Evolutionary conservation across 2,329 filamentous ascomycete genomes (phyloP).

Genomic region (Aspergillus viridinutans): DNA sequence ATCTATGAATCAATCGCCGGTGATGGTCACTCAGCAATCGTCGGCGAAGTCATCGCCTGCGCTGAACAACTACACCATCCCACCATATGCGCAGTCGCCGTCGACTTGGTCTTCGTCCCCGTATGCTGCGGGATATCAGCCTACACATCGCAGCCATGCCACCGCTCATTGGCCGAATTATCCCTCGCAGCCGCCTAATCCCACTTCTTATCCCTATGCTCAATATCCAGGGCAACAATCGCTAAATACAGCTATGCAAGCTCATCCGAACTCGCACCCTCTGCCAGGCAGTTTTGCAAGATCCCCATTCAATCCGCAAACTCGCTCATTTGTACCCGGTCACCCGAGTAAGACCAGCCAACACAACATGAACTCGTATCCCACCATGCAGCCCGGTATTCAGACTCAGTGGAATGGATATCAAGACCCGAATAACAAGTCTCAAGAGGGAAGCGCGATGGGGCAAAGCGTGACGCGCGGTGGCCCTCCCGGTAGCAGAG

Average conservation of each 20-base stretch:
- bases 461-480: conserved; percentile 17
- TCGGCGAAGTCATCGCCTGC: conserved; percentile 36
- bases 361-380: conserved; percentile 25
- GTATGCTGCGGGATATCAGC: conserved; percentile 30
- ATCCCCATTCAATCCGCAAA: conserved; percentile 90
- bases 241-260: conserved; percentile 57
- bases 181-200: conserved; percentile 35
- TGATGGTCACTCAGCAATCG: conserved; percentile 34
- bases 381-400: conserved; percentile 16
- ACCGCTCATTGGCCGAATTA: conserved; percentile 38
- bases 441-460: conserved; percentile 16
- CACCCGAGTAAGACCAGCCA: conserved; percentile 31
- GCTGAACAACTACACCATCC: conserved; percentile 34
- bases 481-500: conserved; percentile 22
- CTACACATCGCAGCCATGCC: conserved; percentile 37
- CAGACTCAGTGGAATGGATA: conserved; percentile 28
- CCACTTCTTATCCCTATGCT: conserved; percentile 67
- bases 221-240: conserved; percentile 66
- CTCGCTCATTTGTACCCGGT: conserved; percentile 80
- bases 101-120: conserved; percentile 31
- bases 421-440: conserved; percentile 20
- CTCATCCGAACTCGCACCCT: conserved; percentile 72
- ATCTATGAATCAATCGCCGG: conserved; percentile 34
- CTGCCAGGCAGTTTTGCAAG: conserved; percentile 80
- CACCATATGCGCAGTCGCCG: conserved; percentile 29